Conservation (phyloP, 2,329 filamentous ascomycete species). For the Coniochaeta sp. region DNA sequence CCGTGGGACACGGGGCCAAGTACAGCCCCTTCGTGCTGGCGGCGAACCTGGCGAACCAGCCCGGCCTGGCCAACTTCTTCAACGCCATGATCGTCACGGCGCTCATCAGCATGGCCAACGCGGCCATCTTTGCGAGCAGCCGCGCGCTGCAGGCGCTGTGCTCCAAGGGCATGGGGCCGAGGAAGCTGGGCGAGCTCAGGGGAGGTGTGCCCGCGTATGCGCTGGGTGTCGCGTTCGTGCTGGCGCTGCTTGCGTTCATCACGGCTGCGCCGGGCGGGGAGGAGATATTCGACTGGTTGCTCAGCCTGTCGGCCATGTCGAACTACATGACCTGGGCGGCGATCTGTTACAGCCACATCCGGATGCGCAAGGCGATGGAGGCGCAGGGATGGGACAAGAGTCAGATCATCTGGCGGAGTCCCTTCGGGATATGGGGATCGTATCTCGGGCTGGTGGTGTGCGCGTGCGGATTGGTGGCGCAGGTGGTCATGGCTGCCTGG, state of each 20-base stretch:
- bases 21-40: slow-evolving; percentile 20
- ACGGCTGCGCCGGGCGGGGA: slow-evolving; percentile 26
- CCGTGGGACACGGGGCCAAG: slow-evolving; percentile 11
- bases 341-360: slow-evolving; percentile 36
- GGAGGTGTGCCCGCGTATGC: slow-evolving; percentile 35
- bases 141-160: slow-evolving; percentile 27
- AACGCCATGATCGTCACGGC: slow-evolving; percentile 27
- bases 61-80: slow-evolving; percentile 19
- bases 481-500: slow-evolving; percentile 18
- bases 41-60: slow-evolving; percentile 17
- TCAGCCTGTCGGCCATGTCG: slow-evolving; percentile 41
- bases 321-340: slow-evolving; percentile 41
- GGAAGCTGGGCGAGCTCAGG: slow-evolving; percentile 13
- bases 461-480: slow-evolving; percentile 19
- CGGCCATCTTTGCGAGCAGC: slow-evolving; percentile 32
- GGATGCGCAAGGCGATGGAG: slow-evolving; percentile 31
- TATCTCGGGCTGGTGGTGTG: slow-evolving; percentile 18
- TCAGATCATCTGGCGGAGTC: slow-evolving; percentile 23
- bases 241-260: slow-evolving; percentile 36
- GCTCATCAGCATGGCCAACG: slow-evolving; percentile 28
- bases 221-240: slow-evolving; percentile 26
- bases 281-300: slow-evolving; percentile 35
- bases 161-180: slow-evolving; percentile 24
- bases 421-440: slow-evolving; percentile 19
- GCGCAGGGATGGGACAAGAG: slow-evolving; percentile 26